Conservation (phyloP, 345 rosid genomes). For the Zanthoxylum bungeanum region DNA sequence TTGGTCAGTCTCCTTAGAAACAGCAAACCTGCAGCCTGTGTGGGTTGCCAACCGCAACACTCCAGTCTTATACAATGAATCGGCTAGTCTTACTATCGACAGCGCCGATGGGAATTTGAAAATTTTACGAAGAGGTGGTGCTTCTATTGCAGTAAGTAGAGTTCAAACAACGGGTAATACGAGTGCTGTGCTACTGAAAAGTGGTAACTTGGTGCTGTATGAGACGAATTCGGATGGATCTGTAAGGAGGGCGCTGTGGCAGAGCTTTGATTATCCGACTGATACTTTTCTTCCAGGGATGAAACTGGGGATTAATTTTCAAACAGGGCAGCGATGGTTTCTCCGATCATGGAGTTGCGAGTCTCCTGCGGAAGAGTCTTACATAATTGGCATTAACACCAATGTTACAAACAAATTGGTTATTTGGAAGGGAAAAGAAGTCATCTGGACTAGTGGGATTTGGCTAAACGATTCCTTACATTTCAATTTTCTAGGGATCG, state of each 20-base stretch:
- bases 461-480: not conserved
- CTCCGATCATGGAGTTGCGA: slow-evolving; percentile 25
- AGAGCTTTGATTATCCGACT: slow-evolving; percentile 9
- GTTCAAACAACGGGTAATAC: slow-evolving; percentile 18
- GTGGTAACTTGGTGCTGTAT: slow-evolving; percentile 35
- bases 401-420: slow-evolving; percentile 17
- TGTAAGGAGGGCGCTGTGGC: slow-evolving; percentile 10
- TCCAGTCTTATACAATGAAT: not conserved
- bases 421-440: slow-evolving; percentile 18
- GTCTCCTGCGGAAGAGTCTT: slow-evolving; percentile 22
- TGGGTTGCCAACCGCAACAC: slow-evolving; percentile 19
- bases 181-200: slow-evolving; percentile 28
- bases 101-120: slow-evolving; percentile 5
- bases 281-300: slow-evolving; percentile 33
- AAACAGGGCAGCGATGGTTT: slow-evolving; percentile 29
- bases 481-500: rapidly evolving
- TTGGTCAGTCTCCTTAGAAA: rapidly evolving
- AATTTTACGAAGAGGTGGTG: not conserved
- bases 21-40: not conserved
- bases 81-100: slow-evolving; percentile 1
- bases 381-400: slow-evolving; percentile 26
- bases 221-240: slow-evolving; percentile 16
- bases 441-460: slow-evolving; percentile 26
- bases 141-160: not conserved
- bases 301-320: slow-evolving; percentile 40